Conservation (phyloP, 306 rosid species). For the Malus orientalis region DNA sequence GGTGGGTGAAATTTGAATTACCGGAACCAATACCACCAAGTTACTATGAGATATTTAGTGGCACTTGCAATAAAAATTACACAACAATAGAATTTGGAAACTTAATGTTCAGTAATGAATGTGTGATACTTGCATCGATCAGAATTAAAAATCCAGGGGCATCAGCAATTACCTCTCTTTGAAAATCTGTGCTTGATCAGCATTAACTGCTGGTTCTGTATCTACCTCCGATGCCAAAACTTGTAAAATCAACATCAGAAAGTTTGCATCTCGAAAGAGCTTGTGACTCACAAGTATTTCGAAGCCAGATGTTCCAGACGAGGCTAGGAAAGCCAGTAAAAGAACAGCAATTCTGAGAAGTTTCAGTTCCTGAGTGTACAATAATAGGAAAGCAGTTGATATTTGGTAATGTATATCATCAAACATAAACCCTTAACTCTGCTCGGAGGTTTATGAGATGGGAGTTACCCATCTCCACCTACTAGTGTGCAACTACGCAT, state of each 20-base stretch:
- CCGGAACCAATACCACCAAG: neutral
- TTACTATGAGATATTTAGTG: neutral
- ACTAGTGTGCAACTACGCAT: neutral
- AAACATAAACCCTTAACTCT: neutral
- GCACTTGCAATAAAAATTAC: neutral
- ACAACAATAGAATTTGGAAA: neutral
- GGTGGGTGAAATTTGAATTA: neutral
- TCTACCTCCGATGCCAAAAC: constrained; percentile 51
- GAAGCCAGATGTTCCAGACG: constrained; percentile 76
- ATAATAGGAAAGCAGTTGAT: neutral
- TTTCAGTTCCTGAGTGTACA: constrained; percentile 61
- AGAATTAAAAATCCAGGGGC: neutral
- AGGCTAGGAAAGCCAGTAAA: constrained; percentile 78
- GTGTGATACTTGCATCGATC: neutral
- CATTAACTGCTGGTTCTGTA: constrained; percentile 26
- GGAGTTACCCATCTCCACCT: neutral
- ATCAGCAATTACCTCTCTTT: constrained; percentile 60
- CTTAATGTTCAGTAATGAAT: neutral
- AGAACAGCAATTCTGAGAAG: constrained; percentile 53
- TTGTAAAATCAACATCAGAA: constrained; percentile 67
- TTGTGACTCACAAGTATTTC: constrained; percentile 52
- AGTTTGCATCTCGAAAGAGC: constrained; percentile 42
- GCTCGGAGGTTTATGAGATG: neutral
- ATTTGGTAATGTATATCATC: neutral
- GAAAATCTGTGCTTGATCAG: constrained; percentile 35